Evolutionary conservation across 768 basidiomycete genomes (phyloP).

Genomic region (Tulasnella sp.): DNA sequence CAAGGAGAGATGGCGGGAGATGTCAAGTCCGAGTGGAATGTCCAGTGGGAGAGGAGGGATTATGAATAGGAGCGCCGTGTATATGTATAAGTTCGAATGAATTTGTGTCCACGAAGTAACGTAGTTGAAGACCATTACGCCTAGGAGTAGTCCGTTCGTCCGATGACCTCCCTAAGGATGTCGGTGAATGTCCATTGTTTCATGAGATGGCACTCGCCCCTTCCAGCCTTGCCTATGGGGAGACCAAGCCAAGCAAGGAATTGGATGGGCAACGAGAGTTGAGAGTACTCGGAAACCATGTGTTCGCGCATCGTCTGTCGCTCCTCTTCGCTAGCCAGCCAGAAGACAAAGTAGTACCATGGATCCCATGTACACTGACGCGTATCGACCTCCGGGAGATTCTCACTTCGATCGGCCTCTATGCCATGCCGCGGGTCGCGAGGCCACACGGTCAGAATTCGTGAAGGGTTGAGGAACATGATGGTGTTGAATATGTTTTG

Average conservation of each 20-base stretch:
- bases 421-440: slow-evolving; percentile 20
- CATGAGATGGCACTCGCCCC: slow-evolving; percentile 1
- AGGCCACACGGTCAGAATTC: slow-evolving; percentile 36
- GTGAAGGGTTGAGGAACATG: slow-evolving; percentile 35
- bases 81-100: not conserved
- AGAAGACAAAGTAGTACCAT: slow-evolving; percentile 44
- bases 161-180: not conserved
- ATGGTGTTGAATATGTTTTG: slow-evolving; percentile 42
- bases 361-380: slow-evolving; percentile 28
- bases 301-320: slow-evolving; percentile 19
- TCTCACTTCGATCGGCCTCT: not conserved
- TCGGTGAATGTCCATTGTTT: slow-evolving; percentile 6
- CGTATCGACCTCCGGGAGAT: slow-evolving; percentile 21
- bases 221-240: not conserved
- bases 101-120: not conserved
- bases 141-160: not conserved
- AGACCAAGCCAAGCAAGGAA: slow-evolving; percentile 4
- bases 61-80: not conserved
- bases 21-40: not conserved
- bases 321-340: slow-evolving; percentile 28
- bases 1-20: not conserved
- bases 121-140: not conserved
- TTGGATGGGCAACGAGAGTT: not conserved
- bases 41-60: not conserved
- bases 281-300: slow-evolving; percentile 3